These are phyloP conservation scores for Choiromyces venosus DNA, from an alignment of 495 filamentous ascomycete species.

Conservation along the genomic window DNA sequence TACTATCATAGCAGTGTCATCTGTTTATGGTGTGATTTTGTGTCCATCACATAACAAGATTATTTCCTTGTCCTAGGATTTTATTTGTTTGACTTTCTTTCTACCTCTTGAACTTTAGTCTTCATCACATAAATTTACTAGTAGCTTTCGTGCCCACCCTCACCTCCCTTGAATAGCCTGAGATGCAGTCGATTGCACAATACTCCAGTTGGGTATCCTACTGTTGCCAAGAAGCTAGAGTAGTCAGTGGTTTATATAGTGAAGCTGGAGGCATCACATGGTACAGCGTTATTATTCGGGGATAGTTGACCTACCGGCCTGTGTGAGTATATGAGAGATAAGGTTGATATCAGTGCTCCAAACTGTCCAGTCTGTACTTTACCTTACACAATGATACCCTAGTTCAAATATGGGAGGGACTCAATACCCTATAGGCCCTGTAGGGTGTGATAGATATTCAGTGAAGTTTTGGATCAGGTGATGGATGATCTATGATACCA, in stretches of 20 bases:
- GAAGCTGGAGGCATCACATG: not conserved
- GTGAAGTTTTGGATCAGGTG: not conserved
- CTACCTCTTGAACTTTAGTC: no score
- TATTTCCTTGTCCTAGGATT: no score
- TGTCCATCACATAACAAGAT: no score
- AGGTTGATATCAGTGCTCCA: not conserved
- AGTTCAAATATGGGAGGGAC: not conserved
- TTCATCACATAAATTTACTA: not conserved
- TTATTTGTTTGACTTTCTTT: no score
- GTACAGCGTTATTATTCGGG: not conserved
- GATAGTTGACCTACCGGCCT: not conserved
- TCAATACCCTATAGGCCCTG: not conserved
- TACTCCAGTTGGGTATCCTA: not conserved
- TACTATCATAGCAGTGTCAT: no score
- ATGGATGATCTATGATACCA: no score
- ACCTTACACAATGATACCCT: not conserved
- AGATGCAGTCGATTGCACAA: not conserved
- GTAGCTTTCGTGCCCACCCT: not conserved
- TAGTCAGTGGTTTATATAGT: not conserved
- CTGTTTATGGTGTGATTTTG: no score
- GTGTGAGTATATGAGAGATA: not conserved
- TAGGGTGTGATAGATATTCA: not conserved
- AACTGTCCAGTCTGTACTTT: not conserved
- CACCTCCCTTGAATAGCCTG: not conserved
- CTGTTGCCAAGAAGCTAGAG: not conserved